Conservation (phyloP, 495 filamentous ascomycete genomes). For the Pyrenula massariospora region DNA sequence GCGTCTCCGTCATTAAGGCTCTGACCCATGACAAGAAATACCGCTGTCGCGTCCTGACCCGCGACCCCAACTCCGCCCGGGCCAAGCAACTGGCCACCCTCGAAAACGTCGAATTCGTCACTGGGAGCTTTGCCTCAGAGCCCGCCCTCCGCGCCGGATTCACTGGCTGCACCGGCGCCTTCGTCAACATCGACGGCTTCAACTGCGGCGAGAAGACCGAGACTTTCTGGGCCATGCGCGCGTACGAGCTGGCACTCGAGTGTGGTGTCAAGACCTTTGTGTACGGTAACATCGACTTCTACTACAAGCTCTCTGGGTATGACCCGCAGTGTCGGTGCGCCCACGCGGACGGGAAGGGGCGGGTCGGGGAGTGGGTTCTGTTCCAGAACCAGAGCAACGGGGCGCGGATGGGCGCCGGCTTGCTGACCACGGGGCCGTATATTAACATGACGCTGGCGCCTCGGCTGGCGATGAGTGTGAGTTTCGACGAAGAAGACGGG, state of each 20-base stretch:
- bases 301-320: conserved; percentile 30
- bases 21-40: conserved; percentile 29
- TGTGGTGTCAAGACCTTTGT: conserved; percentile 40
- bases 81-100: conserved; percentile 23
- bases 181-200: conserved; percentile 44
- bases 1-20: conserved; percentile 33
- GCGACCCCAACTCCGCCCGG: conserved; percentile 24
- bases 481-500: conserved; percentile 18
- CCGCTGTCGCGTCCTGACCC: conserved; percentile 34
- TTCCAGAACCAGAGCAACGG: conserved; percentile 15
- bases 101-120: conserved; percentile 29
- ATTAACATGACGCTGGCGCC: conserved; percentile 9
- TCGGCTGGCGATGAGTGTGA: conserved; percentile 5
- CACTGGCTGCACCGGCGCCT: conserved; percentile 32
- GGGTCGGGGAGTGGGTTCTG: conserved; percentile 38
- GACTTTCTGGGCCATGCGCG: conserved; percentile 40
- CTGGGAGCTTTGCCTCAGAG: conserved; percentile 34
- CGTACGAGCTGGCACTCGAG: conserved; percentile 40
- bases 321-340: conserved; percentile 32
- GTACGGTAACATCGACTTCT: conserved; percentile 36
- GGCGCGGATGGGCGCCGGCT: conserved; percentile 2
- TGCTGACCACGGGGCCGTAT: conserved; percentile 11
- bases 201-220: conserved; percentile 40
- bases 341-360: conserved; percentile 44
- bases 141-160: conserved; percentile 24